Evolutionary conservation across 257 asterid genomes (phyloP), one percentile per base, ranked within the genome.

Genomic region (Fraxinus anomala): DNA sequence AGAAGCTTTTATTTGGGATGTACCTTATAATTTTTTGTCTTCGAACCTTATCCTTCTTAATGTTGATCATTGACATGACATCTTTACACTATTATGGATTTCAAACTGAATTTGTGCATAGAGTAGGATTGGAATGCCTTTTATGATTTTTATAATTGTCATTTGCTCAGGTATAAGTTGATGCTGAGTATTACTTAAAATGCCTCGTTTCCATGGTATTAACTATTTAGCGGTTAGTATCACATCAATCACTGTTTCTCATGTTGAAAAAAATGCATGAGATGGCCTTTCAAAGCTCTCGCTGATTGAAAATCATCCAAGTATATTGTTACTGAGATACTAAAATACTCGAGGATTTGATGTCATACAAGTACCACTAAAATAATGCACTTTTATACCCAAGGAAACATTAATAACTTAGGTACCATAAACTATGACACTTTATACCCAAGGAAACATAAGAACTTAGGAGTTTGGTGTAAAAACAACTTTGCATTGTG

Each of bases 351-450:
- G 6, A 74, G 28, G 39, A 28, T 72, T 59, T 73, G 33, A 33
- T 82, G 11, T 71, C 72, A 74, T 76, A 44, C 51, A 73, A 66
- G 74, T 67, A 76, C 68, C 28, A 61, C 31, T 23, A 70, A 39
- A 78, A 24, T 66, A 75, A 54, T 54, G 36, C 24, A 28, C 33
- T 1, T 61, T 51, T 16, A 36, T 68, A 24, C 28, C 68, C n/a
- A 37, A 76, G 26, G 49, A 77, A 24, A 66, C 33, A 44, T 31
- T 80, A 54, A 54, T 10, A 39, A 39, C 44, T 8, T 39, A 39
- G 44, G 44, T 39, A 39, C 44, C 3, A 39, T 39, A 39, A 39
- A 37, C 10, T 37, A 36, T 37, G 42, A 37, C 11, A 37, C 42
- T 37, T 39, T 39, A 39, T 39, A 33, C 44, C 12, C 13, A 8